Conservation (phyloP, 2,329 filamentous ascomycete genomes). For the Teratosphaeria pseudoeucalypti region DNA sequence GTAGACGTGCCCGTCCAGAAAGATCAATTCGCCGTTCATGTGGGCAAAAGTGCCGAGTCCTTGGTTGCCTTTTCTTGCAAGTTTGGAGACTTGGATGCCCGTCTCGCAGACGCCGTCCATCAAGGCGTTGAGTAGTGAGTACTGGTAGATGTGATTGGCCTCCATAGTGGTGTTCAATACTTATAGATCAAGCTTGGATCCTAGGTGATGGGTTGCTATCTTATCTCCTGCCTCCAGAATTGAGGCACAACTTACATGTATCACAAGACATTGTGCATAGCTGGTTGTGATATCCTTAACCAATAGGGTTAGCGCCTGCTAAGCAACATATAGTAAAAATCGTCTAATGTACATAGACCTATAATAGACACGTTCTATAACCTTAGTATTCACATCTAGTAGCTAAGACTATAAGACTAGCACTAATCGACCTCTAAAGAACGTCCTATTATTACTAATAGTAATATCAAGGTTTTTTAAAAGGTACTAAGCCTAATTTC, state of each 20-base stretch:
- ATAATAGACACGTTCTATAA: too few species aligned
- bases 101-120: slow-evolving; percentile 38
- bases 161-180: slow-evolving; percentile 16
- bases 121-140: slow-evolving; percentile 33
- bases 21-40: slow-evolving; percentile 36
- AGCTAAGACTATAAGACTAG: too few species aligned
- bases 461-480: too few species aligned
- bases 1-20: slow-evolving; percentile 32
- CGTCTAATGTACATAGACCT: too few species aligned
- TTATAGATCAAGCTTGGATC: background rate
- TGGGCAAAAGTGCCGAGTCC: slow-evolving; percentile 39
- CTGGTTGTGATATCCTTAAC: too few species aligned
- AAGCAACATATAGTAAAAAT: too few species aligned
- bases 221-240: background rate
- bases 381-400: too few species aligned
- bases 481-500: too few species aligned
- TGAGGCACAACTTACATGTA: background rate
- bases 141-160: slow-evolving; percentile 35
- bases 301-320: too few species aligned
- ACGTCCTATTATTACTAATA: too few species aligned
- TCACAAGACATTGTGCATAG: background rate
- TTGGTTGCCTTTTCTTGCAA: slow-evolving; percentile 38
- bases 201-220: background rate
- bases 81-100: slow-evolving; percentile 37
- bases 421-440: too few species aligned